Evolutionary conservation across 352 stramenopile species (phyloP), one percentile per base, ranked within the genome.

Genomic region (Phytopythium sindhum): DNA sequence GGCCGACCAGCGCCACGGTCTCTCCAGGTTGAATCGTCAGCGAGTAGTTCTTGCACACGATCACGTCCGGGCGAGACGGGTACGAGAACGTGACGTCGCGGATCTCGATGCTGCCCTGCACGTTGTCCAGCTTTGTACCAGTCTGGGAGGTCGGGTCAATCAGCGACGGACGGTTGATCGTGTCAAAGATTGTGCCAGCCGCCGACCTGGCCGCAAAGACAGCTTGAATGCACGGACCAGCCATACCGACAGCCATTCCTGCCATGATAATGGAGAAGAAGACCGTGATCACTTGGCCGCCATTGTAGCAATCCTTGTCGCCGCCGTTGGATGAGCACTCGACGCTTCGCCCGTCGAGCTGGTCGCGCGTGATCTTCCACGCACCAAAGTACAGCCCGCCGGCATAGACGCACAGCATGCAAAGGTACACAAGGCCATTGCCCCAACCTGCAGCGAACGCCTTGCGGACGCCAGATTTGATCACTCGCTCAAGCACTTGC

Each of bases 31-130:
- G 59, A 56, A 87, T 74, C 31, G 60, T 59, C 44, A 88, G 60
- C 15, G 65, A 83, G 65, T 85, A 85, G 11, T 66, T 58, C 8
- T 59, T 64, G 41, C 70, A 84, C 21, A 87, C 67, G 0, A 60
- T 59, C 21, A 76, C 58, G 19, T 85, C 70, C 0, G 76, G 78
- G 1, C 78, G 78, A 17, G 74, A 81, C 29, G 78, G 78, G 59
- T 87, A 87, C 19, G 63, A 51, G 58, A 87, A 87, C 6, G 61
- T 60, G 6, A 98, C 85, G 67, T 97, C 70, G 14, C 86, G 29
- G 64, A 98, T 96, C 14, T 80, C 63, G 42, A 97, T 80, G 14
- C 67, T 68, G 23, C 95, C 91, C 21, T 73, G 52, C 8, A 88
- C 64, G 0, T 39, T 54, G 0, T 67, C 19, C 1, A 77, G 58